phyloP scores from a whole-genome alignment of 2,329 filamentous ascomycete species.

The Ilyonectria robusta region DNA sequence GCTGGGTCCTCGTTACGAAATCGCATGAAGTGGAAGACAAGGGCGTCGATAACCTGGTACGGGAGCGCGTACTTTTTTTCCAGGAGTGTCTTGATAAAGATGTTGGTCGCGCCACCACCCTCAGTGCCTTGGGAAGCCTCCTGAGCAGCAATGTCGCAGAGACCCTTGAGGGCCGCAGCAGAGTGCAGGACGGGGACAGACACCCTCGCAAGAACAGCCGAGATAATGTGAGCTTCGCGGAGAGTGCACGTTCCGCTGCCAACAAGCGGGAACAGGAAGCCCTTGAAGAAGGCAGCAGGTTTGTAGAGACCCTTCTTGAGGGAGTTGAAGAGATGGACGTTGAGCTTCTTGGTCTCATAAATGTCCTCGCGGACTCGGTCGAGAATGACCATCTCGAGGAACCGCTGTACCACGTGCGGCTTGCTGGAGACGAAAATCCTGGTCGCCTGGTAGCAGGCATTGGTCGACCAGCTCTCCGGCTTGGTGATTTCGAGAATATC shows the following conservation, averaged over 20 bases:
- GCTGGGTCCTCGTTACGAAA: slow-evolving; percentile 81
- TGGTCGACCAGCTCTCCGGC: slow-evolving; percentile 81
- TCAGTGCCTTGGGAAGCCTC: slow-evolving; percentile 88
- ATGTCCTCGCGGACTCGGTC: slow-evolving; percentile 96
- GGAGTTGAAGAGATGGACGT: slow-evolving; percentile 93
- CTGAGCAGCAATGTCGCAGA: slow-evolving; percentile 95
- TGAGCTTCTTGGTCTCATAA: slow-evolving; percentile 92
- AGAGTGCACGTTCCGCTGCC: slow-evolving; percentile 89
- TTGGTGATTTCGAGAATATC: slow-evolving; percentile 88
- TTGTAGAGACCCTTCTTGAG: slow-evolving; percentile 95
- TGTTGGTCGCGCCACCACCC: slow-evolving; percentile 91
- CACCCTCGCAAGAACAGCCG: slow-evolving; percentile 85
- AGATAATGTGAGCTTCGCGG: slow-evolving; percentile 92
- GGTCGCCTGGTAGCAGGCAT: slow-evolving; percentile 88
- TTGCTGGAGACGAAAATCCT: slow-evolving; percentile 92
- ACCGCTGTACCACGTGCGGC: slow-evolving; percentile 84
- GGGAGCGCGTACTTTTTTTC: slow-evolving; percentile 98
- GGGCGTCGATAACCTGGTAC: slow-evolving; percentile 92
- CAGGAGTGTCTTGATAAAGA: slow-evolving; percentile 92
- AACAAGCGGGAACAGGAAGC: slow-evolving; percentile 91
- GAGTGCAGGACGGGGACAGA: slow-evolving; percentile 94
- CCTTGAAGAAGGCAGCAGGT: slow-evolving; percentile 96
- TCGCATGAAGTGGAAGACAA: slow-evolving; percentile 97
- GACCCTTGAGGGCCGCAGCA: slow-evolving; percentile 88
- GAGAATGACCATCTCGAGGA: slow-evolving; percentile 88